Evolutionary conservation across 2,329 filamentous ascomycete species (phyloP), one percentile per base, ranked within the genome.

Genomic region (Claviceps lovelessii): DNA sequence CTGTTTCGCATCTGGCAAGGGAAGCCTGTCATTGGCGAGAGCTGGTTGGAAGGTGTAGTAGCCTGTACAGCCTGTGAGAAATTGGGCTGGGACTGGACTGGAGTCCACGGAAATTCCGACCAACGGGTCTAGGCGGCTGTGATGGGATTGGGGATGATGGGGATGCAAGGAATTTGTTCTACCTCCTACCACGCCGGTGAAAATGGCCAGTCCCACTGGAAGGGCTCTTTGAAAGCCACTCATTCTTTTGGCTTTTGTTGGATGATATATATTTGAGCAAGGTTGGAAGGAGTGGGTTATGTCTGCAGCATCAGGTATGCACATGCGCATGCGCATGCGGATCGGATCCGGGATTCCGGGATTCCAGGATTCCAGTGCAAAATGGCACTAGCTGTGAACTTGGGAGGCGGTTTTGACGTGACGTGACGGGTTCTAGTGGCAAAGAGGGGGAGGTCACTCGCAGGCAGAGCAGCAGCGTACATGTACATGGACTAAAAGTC

Each of bases 101-200:
- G 23, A 23, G 23, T 23, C 23, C 23, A 23, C 23, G 23, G 23
- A 23, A 3, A 23, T 23, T 23, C 23, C 2, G 23, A 23, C 23
- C 2, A 23, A 23, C 23, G 23, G 23, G 23, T 23, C 23, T 13
- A 13, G 39, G n/a, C 5, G 39, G 6, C 23, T 23, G 23, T 23
- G 15, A n/a, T n/a, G 39, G 15, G 9, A 51, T 28, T 23, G 23
- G 23, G 23, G 23, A 23, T 23, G 23, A 23, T 23, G 23, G 11
- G 28, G 19, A 45, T 15, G 31, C 28, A 39, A 37, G 49, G 35
- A 4, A 23, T 31, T 17, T 28, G 9, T 37, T 37, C 15, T 47
- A 70, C 69, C 69, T 56, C 69, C 67, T 46, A 68, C 56, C 35
- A 72, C 64, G 35, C 69, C 69, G 29, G 63, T 70, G 55, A 72